These are phyloP conservation scores for Dendrobium officinale DNA, from an alignment of 106 monocot genomes.

Conservation along the genomic window DNA sequence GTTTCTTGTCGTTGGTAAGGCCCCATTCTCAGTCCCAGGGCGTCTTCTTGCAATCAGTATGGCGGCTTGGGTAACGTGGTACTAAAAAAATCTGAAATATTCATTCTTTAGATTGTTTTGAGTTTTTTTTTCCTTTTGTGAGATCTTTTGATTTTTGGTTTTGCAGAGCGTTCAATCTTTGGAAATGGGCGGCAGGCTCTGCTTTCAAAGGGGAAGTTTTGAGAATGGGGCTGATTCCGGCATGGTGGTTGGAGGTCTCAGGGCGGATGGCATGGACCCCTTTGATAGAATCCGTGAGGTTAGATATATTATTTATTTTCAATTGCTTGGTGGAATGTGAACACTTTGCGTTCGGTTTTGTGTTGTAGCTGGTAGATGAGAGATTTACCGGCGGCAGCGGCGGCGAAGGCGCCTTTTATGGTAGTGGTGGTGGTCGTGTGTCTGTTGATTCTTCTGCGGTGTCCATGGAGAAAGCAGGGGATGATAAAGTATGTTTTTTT, in stretches of 20 bases:
- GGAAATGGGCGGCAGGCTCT: slow-evolving; percentile 22
- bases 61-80: slow-evolving; percentile 35
- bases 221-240: slow-evolving; percentile 78
- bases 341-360: background rate
- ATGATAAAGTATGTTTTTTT: slow-evolving; percentile 40
- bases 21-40: slow-evolving; percentile 59
- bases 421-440: background rate
- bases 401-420: background rate
- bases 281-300: slow-evolving; percentile 31
- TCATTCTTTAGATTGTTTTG: slow-evolving; percentile 1
- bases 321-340: background rate
- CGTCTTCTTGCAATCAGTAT: slow-evolving; percentile 32
- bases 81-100: background rate
- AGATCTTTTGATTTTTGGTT: background rate
- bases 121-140: background rate
- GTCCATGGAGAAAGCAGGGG: slow-evolving; percentile 36
- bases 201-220: slow-evolving; percentile 23
- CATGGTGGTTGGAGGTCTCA: slow-evolving; percentile 37
- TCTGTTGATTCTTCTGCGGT: slow-evolving; percentile 36
- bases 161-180: slow-evolving; percentile 27
- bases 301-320: background rate
- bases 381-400: slow-evolving; percentile 16
- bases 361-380: slow-evolving; percentile 17
- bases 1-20: slow-evolving; percentile 20
- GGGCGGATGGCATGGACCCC: slow-evolving; percentile 41